Evolutionary conservation across 192 early-diverging fungal genomes (phyloP).

Genomic region (Coemansia sp.): DNA sequence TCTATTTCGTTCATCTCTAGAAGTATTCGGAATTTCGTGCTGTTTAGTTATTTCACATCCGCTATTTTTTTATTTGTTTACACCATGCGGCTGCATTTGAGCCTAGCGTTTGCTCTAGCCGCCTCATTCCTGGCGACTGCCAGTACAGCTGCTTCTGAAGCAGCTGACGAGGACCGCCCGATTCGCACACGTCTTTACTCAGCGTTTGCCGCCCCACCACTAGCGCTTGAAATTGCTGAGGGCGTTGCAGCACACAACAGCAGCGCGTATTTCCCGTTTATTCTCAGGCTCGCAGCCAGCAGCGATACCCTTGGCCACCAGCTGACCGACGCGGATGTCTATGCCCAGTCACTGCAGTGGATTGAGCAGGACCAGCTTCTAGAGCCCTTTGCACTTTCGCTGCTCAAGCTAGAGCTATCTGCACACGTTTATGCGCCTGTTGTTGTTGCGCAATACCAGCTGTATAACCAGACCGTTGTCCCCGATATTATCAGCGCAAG

Average conservation of each 20-base stretch:
- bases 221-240: constrained; percentile 77
- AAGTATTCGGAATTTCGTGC: too few relatives aligned
- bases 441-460: constrained; percentile 82
- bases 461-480: constrained; percentile 72
- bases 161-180: constrained; percentile 10
- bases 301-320: constrained; percentile 17
- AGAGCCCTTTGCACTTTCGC: constrained; percentile 51
- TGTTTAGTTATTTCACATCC: constrained; percentile 1
- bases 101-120: constrained; percentile 19
- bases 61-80: neutral
- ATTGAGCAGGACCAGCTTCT: constrained; percentile 53
- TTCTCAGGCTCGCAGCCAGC: constrained; percentile 57
- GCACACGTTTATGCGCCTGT: constrained; percentile 71
- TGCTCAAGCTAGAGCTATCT: constrained; percentile 70
- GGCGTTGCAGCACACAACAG: constrained; percentile 64
- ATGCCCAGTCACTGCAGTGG: constrained; percentile 54
- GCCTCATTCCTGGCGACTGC: constrained; percentile 5
- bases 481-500: constrained; percentile 51
- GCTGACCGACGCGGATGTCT: constrained; percentile 48
- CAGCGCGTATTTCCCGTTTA: constrained; percentile 63
- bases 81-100: neutral
- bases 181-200: constrained; percentile 34
- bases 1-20: too few relatives aligned
- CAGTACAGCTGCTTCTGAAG: neutral
- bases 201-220: constrained; percentile 66